Evolutionary conservation across 768 basidiomycete species (phyloP).

Genomic region (Suillus americanus): DNA sequence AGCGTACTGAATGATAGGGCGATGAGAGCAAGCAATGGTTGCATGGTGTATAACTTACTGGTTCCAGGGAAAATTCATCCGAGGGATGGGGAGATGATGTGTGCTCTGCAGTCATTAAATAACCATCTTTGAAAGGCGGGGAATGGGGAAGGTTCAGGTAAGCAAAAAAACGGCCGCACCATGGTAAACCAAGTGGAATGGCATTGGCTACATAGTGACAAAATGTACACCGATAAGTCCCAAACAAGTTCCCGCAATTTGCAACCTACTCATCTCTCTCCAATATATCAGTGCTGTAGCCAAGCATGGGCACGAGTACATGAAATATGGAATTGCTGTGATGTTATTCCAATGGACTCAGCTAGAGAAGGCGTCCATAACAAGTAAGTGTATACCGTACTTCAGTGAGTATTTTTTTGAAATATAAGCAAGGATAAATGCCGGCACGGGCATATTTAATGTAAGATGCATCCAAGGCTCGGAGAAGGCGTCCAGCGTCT

Average conservation of each 20-base stretch:
- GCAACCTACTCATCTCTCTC: background rate
- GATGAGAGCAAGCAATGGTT: background rate
- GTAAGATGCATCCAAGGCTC: background rate
- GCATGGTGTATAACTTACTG: background rate
- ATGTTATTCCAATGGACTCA: background rate
- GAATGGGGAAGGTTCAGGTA: background rate
- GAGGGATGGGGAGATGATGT: background rate
- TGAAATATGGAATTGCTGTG: background rate
- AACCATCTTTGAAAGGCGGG: background rate
- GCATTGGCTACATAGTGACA: background rate
- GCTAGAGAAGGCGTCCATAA: background rate
- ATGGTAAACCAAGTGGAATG: background rate
- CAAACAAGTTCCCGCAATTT: background rate
- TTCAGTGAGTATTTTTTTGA: background rate
- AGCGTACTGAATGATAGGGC: background rate
- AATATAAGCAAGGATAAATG: background rate
- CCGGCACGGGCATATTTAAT: background rate
- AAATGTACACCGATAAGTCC: background rate
- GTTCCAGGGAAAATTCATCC: background rate
- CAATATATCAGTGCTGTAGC: background rate
- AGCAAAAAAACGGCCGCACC: background rate
- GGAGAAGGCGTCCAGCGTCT: background rate
- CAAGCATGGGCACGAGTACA: background rate
- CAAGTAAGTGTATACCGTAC: background rate
- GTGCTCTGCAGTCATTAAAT: background rate